Percentiles rank a stretch among this genome's conserved stretches.
These are phyloP conservation scores for Iris macrosiphon DNA, from an alignment of 106 monocot genomes.

Conservation along the genomic window DNA sequence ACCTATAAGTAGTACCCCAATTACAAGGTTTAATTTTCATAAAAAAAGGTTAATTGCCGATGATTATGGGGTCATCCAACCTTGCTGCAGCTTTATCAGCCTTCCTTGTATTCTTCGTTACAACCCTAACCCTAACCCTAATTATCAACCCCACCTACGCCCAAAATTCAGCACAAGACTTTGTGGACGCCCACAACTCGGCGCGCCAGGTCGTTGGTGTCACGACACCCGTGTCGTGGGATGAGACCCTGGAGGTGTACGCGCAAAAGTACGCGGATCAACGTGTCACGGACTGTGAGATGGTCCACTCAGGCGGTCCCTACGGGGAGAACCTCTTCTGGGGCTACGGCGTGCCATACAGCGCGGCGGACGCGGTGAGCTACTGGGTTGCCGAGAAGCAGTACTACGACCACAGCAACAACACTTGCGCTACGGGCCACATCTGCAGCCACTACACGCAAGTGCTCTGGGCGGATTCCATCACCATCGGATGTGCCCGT, in stretches of 20 bases:
- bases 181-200: not conserved
- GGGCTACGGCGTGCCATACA: slow-evolving; percentile 20
- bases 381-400: slow-evolving; percentile 24
- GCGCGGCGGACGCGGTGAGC: slow-evolving; percentile 13
- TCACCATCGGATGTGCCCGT: slow-evolving; percentile 26
- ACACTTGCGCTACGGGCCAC: slow-evolving; percentile 21
- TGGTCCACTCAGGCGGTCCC: not conserved
- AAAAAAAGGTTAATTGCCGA: no score
- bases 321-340: slow-evolving; percentile 26
- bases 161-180: not conserved
- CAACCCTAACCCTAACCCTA: slow-evolving; percentile 7
- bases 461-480: slow-evolving; percentile 36
- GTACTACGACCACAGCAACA: slow-evolving; percentile 15
- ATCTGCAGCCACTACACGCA: slow-evolving; percentile 37
- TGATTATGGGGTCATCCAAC: no score
- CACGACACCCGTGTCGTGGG: not conserved
- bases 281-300: not conserved
- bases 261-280: not conserved
- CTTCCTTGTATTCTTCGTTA: no score
- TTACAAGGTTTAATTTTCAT: no score
- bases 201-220: not conserved
- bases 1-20: no score
- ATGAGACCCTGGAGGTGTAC: not conserved
- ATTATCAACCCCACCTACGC: not conserved
- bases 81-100: no score